Base-by-base conservation (phyloP, 2,329 filamentous ascomycete genomes). In the Sordariomycetes sp. region DNA sequence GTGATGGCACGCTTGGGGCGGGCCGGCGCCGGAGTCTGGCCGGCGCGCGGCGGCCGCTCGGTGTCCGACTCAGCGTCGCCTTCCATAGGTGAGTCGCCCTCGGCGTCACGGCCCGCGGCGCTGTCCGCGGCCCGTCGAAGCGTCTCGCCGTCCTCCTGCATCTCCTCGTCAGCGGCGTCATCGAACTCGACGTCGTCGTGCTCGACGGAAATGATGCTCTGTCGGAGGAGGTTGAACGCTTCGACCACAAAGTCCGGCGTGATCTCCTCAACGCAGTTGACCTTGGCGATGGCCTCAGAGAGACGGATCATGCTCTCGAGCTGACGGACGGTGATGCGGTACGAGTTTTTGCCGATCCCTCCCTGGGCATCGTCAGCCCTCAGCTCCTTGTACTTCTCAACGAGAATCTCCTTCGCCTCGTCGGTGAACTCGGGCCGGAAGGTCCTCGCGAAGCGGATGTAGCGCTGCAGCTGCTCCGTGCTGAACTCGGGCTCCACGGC, bases 101-200 rank as follows among this genome's bases (percentile, higher is more conserved):
- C 71, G 65, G 64, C 72, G 53, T 72, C 69, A 40, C 71, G 73
- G 0, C 71, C 77, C 48, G 78, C 77, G 2, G 79, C 80, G 2
- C 79, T 78, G 16, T 77, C 75, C 3, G 74, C 74, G 14, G 74
- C 76, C 18, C 73, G 73, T n/a, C 73, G 64, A 8, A 62, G 60
- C n/a, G 58, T 37, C 40, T 61, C 60, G 24, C 28, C 46, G n/a
- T 56, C 54, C 25, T 61, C 59, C 5, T 43, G 56, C 12, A 35
- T 20, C 51, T 73, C 78, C 59, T 74, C 70, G 61, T 78, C 77
- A 61, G 75, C 76, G 6, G 86, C 82, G 6, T 92, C 91, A 57
- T 96, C 90, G 61, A 99, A 87, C 68, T 97, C 93, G 18, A 99
- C 86, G 66, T 99, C 94, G 65, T 99, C 94, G 68, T 97, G 94